Percentiles rank a stretch among this genome's conserved stretches.
Evolutionary conservation across 176 grass and related monocot species (phyloP).

Genomic region (Musa beccarii): DNA sequence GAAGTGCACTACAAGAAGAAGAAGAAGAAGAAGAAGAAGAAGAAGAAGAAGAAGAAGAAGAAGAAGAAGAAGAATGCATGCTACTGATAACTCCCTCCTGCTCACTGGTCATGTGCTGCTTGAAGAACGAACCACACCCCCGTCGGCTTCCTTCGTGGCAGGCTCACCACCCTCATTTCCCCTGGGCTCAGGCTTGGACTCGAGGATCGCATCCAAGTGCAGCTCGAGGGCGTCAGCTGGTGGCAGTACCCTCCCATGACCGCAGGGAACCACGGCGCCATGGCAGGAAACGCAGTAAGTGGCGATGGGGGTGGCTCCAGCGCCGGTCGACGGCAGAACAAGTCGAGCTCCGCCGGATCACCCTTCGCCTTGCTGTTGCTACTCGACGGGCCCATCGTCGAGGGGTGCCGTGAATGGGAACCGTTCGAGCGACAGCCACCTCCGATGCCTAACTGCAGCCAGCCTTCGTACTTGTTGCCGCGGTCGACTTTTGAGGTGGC

Average conservation of each 20-base stretch:
- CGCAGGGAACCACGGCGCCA: neutral
- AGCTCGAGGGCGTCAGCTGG: neutral
- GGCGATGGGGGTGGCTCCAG: neutral
- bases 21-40: neutral
- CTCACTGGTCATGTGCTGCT: conserved; percentile 75
- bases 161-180: conserved; percentile 44
- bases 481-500: neutral
- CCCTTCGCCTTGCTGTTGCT: neutral
- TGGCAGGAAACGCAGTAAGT: neutral
- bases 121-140: conserved; percentile 68
- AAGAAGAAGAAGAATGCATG: neutral
- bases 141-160: conserved; percentile 41
- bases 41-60: no score
- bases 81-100: neutral
- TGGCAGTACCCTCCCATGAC: neutral
- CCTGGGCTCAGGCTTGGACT: neutral
- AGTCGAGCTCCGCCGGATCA: neutral
- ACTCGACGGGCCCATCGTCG: neutral
- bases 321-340: neutral
- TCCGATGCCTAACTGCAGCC: conserved; percentile 3
- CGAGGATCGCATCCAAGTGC: neutral
- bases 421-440: neutral
- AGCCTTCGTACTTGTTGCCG: neutral
- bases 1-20: neutral
- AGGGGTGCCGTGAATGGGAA: neutral